Percentiles rank a stretch among this genome's conserved stretches.
phyloP scores from a whole-genome alignment of 108 stramenopile species.

The Skeletonema costatum region DNA sequence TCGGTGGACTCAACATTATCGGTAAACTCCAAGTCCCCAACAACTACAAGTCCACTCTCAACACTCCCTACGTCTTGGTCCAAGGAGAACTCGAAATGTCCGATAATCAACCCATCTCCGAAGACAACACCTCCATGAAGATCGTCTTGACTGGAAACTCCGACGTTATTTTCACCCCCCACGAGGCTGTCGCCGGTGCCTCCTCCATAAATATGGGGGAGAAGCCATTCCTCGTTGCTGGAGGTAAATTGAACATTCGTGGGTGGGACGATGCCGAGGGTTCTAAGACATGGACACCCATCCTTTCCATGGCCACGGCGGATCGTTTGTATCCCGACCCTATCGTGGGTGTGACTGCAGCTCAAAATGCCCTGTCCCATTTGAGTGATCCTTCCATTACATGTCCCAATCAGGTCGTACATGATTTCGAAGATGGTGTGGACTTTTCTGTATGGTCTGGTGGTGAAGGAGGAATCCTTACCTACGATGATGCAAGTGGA shows the following conservation, averaged over 20 bases:
- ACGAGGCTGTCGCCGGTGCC: slow-evolving; percentile 29
- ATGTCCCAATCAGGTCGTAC: slow-evolving; percentile 27
- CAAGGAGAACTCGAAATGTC: slow-evolving; percentile 69
- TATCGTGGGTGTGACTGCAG: neutral
- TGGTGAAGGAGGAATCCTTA: slow-evolving; percentile 26
- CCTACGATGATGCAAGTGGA: slow-evolving; percentile 15
- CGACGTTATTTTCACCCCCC: slow-evolving; percentile 41
- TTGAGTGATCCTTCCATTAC: slow-evolving; percentile 8
- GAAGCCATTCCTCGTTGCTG: slow-evolving; percentile 70
- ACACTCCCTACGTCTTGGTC: slow-evolving; percentile 64
- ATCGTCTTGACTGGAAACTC: slow-evolving; percentile 50
- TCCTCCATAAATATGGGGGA: slow-evolving; percentile 51
- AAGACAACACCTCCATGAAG: slow-evolving; percentile 46
- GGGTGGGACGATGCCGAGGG: slow-evolving; percentile 33
- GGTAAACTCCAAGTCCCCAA: slow-evolving; percentile 61
- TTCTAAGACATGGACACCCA: slow-evolving; percentile 34
- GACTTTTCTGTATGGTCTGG: slow-evolving; percentile 39
- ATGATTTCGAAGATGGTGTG: slow-evolving; percentile 23
- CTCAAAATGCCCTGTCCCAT: neutral
- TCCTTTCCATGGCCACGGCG: slow-evolving; percentile 21
- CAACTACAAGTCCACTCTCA: slow-evolving; percentile 42
- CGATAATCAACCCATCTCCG: slow-evolving; percentile 43
- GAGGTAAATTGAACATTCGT: slow-evolving; percentile 56
- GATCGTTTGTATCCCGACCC: slow-evolving; percentile 5
- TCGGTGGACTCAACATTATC: slow-evolving; percentile 51